Evolutionary conservation across 768 basidiomycete genomes (phyloP).

Genomic region (Leccinum ochraceum): DNA sequence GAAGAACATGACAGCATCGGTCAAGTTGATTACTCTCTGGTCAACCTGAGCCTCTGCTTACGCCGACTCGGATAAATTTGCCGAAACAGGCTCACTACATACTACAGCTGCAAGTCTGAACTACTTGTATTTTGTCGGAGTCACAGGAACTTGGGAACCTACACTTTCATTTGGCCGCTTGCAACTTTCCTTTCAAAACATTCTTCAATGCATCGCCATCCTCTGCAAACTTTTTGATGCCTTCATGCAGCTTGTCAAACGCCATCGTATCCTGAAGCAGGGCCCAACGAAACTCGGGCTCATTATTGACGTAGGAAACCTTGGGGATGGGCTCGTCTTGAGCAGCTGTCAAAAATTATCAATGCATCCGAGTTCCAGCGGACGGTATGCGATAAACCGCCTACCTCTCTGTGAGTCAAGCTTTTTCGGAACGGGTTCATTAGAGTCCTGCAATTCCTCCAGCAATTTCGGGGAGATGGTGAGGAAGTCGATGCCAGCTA

Average conservation of each 20-base stretch:
- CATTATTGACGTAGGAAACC: constrained; percentile 83
- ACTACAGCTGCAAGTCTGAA: too few relatives aligned
- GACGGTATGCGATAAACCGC: constrained; percentile 15
- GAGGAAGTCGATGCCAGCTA: constrained; percentile 95
- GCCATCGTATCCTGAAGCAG: constrained; percentile 92
- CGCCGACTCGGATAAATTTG: background rate
- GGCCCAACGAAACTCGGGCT: constrained; percentile 91
- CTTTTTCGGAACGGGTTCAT: constrained; percentile 75
- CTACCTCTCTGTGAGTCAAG: constrained; percentile 66
- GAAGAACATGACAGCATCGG: constrained; percentile 49
- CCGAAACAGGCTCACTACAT: background rate
- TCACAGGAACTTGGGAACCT: too few relatives aligned
- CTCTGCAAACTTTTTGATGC: constrained; percentile 95
- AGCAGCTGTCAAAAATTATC: constrained; percentile 51
- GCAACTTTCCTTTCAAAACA: constrained; percentile 68
- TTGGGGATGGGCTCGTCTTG: constrained; percentile 68
- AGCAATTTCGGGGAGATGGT: constrained; percentile 89
- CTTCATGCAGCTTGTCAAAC: constrained; percentile 94
- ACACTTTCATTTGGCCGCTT: constrained; percentile 2
- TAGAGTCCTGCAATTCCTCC: constrained; percentile 82
- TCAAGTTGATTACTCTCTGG: too few relatives aligned
- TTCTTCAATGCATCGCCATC: constrained; percentile 88
- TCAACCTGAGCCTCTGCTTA: too few relatives aligned
- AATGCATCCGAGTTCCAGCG: too few relatives aligned
- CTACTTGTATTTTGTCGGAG: background rate